phyloP scores from a whole-genome alignment of 495 filamentous ascomycete species.

The Monascus purpureus region DNA sequence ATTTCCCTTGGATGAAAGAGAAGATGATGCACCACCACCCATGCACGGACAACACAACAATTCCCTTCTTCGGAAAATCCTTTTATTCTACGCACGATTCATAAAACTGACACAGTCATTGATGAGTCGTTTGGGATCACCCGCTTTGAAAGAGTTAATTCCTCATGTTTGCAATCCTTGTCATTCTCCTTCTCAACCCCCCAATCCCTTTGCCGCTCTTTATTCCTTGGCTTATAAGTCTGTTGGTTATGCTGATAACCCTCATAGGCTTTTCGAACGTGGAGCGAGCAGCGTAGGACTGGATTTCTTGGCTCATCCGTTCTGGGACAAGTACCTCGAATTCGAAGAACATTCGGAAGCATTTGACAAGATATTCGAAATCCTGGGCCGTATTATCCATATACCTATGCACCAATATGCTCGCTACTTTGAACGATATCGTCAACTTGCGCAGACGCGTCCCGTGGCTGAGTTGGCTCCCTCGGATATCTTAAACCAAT shows the following conservation, averaged over 20 bases:
- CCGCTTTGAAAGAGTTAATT: slow-evolving; percentile 22
- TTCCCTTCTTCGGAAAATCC: slow-evolving; percentile 16
- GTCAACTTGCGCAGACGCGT: slow-evolving; percentile 57
- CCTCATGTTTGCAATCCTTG: slow-evolving; percentile 41
- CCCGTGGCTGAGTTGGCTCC: slow-evolving; percentile 63
- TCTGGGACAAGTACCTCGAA: slow-evolving; percentile 98
- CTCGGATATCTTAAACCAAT: slow-evolving; percentile 50
- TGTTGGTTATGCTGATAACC: slow-evolving; percentile 18
- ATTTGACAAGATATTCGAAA: slow-evolving; percentile 72
- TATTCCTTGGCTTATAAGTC: slow-evolving; percentile 5
- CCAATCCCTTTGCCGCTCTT: slow-evolving; percentile 12
- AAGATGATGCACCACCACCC: slow-evolving; percentile 9
- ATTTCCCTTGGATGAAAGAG: slow-evolving; percentile 17
- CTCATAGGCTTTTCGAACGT: slow-evolving; percentile 76
- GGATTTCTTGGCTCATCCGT: slow-evolving; percentile 87
- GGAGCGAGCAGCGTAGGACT: slow-evolving; percentile 74
- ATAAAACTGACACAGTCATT: slow-evolving; percentile 19
- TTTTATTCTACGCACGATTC: slow-evolving; percentile 21
- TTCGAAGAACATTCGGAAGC: slow-evolving; percentile 86
- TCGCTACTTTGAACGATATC: slow-evolving; percentile 86
- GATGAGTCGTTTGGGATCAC: slow-evolving; percentile 27
- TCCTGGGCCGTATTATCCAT: slow-evolving; percentile 73
- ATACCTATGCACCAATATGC: slow-evolving; percentile 97
- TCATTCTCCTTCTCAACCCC: slow-evolving; percentile 15
- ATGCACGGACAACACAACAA: slow-evolving; percentile 18